These are phyloP conservation scores for Phytopythium boreale DNA, from an alignment of 352 stramenopile genomes.

Conservation along the genomic window DNA sequence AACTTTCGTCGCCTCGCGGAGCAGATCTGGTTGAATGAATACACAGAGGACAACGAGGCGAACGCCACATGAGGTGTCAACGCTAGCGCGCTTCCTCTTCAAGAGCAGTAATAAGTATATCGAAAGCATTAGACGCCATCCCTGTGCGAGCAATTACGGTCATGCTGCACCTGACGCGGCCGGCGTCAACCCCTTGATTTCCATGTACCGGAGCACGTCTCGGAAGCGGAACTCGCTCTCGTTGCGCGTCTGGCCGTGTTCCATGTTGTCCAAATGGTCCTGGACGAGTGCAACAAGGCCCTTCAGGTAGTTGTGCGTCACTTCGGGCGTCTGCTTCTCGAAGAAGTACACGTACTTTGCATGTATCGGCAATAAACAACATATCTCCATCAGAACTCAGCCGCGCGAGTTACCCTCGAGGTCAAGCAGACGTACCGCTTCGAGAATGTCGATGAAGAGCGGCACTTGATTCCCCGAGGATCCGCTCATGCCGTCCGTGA, in stretches of 20 bases:
- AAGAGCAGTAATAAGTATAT: not conserved
- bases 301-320: constrained; percentile 68
- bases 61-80: not conserved
- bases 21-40: not conserved
- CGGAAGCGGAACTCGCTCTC: constrained; percentile 85
- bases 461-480: constrained; percentile 82
- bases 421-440: constrained; percentile 51
- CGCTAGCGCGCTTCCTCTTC: not conserved
- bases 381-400: not conserved
- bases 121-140: not conserved
- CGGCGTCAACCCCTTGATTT: constrained; percentile 16
- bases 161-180: not conserved
- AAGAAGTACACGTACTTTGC: constrained; percentile 94
- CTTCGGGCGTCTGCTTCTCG: constrained; percentile 71
- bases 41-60: not conserved
- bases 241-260: constrained; percentile 49
- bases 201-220: constrained; percentile 81
- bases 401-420: not conserved
- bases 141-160: not conserved
- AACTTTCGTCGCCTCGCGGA: not conserved
- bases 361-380: constrained; percentile 3
- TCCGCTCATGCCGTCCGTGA: constrained; percentile 88
- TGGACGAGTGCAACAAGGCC: constrained; percentile 88
- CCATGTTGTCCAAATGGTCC: constrained; percentile 92
- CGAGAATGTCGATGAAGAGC: constrained; percentile 97